Evolutionary conservation across 108 stramenopile species (phyloP), one percentile per base, ranked within the genome.

Genomic region (Cyclotella distinguenda): DNA sequence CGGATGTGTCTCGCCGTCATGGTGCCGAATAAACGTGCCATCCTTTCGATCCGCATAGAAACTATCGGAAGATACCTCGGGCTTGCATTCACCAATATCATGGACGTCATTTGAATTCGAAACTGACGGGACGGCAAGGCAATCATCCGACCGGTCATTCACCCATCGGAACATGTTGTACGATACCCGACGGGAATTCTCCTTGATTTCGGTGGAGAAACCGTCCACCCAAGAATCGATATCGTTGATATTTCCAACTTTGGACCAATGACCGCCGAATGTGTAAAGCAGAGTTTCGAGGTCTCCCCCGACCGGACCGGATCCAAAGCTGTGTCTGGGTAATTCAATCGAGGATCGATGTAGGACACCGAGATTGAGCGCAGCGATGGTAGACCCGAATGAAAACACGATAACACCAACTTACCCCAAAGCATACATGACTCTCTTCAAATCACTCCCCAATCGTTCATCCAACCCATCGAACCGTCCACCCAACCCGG

Each of bases 351-450:
- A 42, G 16, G 16, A 4, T 42, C 5, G n/a, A 42, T 50, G 23
- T 50, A 50, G 25, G 21, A 50, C 44, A n/a, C 5, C n/a, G 18
- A 45, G n/a, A 45, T 12, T 18, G 13, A 45, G 8, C n/a, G n/a
- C 46, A 22, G n/a, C n/a, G n/a, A n/a, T n/a, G n/a, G n/a, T n/a
- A n/a, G n/a, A n/a, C n/a, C n/a, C n/a, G n/a, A n/a, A n/a, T n/a
- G n/a, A n/a, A n/a, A n/a, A n/a, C 46, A 6, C 10, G 10, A 10
- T 21, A 1, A 4, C 2, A 1, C 1, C 32, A 39, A 21, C 58
- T 60, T 27, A 60, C 58, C 42, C 58, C 11, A 60, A n/a, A 6
- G 27, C 39, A 38, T 43, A 42, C 42, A 60, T 30, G 6, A 60
- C 27, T 18, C 40, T 22, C 25, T 44, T 60, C 42, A 60, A 60